Percentiles rank a stretch among this genome's conserved stretches.
These are phyloP conservation scores for Leucocoprinus leucothites DNA, from an alignment of 768 basidiomycete species.

Conservation along the genomic window DNA sequence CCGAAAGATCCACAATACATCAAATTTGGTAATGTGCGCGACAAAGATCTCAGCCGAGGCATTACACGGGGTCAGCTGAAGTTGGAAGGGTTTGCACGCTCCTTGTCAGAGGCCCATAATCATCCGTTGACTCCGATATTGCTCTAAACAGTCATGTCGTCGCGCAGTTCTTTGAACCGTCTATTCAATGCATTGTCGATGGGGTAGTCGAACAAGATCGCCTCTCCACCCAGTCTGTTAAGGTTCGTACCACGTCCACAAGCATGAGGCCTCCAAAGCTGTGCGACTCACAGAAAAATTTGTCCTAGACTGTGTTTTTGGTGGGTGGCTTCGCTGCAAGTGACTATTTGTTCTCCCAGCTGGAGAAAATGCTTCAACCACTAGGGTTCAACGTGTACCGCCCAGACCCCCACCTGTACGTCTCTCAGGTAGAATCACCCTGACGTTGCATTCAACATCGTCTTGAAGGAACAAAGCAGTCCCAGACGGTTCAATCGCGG, in stretches of 20 bases:
- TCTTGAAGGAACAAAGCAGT: conserved; percentile 27
- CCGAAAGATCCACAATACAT: conserved; percentile 19
- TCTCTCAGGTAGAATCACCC: not conserved
- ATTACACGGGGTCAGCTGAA: conserved; percentile 20
- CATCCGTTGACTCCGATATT: no score
- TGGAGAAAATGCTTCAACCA: conserved; percentile 12
- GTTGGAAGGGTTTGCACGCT: conserved; percentile 16
- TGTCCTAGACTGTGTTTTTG: conserved; percentile 21
- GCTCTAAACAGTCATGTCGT: conserved; percentile 13
- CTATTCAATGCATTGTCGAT: conserved; percentile 18
- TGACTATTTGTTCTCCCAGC: conserved; percentile 19
- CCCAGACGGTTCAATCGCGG: conserved; percentile 27
- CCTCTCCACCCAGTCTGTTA: conserved; percentile 13
- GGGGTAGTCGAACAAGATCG: conserved; percentile 16
- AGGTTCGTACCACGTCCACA: conserved; percentile 6
- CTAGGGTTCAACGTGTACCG: conserved; percentile 14
- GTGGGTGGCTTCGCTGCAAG: conserved; percentile 24
- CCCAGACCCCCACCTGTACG: conserved; percentile 18
- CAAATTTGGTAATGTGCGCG: conserved; percentile 19
- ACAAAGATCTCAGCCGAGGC: conserved; percentile 16
- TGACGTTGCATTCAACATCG: not conserved
- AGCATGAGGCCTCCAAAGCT: not conserved
- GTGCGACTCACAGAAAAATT: not conserved
- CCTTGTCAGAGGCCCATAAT: not conserved
- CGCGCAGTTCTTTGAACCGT: conserved; percentile 20